Conservation (phyloP, 129 eudicot genomes). For the Tanacetum coccineum region DNA sequence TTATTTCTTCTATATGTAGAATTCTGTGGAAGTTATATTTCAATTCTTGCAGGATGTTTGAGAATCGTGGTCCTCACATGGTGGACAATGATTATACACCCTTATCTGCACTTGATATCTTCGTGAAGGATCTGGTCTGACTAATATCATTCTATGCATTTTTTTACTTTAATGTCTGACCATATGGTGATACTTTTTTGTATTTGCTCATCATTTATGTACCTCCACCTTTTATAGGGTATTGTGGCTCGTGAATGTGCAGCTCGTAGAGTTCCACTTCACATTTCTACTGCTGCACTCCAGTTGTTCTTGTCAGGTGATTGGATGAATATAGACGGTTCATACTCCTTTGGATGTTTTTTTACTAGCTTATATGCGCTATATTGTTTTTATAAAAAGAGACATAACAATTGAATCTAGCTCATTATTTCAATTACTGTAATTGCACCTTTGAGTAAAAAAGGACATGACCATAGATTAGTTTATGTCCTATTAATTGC, state of each 20-base stretch:
- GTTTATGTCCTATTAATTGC: neutral
- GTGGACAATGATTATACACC: constrained; percentile 93
- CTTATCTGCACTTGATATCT: constrained; percentile 95
- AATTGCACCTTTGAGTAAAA: neutral
- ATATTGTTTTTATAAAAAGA: neutral
- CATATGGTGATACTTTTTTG: neutral
- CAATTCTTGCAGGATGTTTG: constrained; percentile 86
- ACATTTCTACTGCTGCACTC: constrained; percentile 77
- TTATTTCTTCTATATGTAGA: too few species aligned
- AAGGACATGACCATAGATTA: neutral
- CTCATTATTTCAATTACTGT: neutral
- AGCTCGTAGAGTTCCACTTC: constrained; percentile 87
- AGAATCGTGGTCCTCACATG: constrained; percentile 99
- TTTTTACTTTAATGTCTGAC: neutral
- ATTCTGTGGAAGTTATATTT: constrained; percentile 5
- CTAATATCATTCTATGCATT: constrained; percentile 17
- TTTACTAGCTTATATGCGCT: neutral
- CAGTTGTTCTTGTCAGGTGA: constrained; percentile 91
- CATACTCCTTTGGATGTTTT: neutral
- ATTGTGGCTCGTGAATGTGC: constrained; percentile 93
- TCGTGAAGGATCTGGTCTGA: constrained; percentile 98
- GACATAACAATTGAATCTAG: neutral
- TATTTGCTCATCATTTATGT: constrained; percentile 15
- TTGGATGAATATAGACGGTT: constrained; percentile 15
- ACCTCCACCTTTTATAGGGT: constrained; percentile 48